A percentile compares a stretch with the other conserved stretches of the same genome.
Evolutionary conservation across 306 rosid species (phyloP).

Genomic region (cucumber (Cucumis sativus)): DNA sequence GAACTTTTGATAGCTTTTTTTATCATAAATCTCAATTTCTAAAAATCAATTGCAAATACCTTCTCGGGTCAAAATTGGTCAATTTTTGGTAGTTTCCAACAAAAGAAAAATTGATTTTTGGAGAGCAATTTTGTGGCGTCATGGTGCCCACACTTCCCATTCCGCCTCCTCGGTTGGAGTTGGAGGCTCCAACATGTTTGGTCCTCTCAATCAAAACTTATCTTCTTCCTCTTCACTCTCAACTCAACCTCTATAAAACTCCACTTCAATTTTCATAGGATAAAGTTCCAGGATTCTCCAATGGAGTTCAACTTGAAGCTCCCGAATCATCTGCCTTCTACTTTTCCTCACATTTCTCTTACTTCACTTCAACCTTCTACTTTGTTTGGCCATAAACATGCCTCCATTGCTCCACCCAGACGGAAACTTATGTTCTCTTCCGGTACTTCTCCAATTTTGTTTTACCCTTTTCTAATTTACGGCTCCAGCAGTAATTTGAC

Average conservation of each 20-base stretch:
- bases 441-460: conserved; percentile 13
- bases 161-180: background rate
- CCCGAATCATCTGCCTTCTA: conserved; percentile 1
- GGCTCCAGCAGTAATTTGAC: background rate
- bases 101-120: background rate
- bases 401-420: conserved; percentile 3
- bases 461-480: background rate
- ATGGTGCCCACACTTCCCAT: background rate
- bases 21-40: too few relatives aligned
- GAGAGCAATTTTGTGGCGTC: background rate
- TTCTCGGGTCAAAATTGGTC: too few relatives aligned
- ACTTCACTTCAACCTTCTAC: conserved; percentile 12
- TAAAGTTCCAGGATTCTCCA: background rate
- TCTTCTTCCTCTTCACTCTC: background rate
- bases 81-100: too few relatives aligned
- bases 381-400: conserved; percentile 3
- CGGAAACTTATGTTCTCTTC: conserved; percentile 12
- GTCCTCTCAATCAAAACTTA: conserved; percentile 5
- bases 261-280: background rate
- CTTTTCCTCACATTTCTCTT: conserved; percentile 17
- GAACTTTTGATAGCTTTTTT: too few relatives aligned
- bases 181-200: background rate
- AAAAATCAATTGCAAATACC: too few relatives aligned
- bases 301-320: conserved; percentile 33
- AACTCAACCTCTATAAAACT: background rate